Evolutionary conservation across 805 yeast genomes (phyloP), one percentile per base, ranked within the genome.

Genomic region (Kregervanrija pseudodelftensis): DNA sequence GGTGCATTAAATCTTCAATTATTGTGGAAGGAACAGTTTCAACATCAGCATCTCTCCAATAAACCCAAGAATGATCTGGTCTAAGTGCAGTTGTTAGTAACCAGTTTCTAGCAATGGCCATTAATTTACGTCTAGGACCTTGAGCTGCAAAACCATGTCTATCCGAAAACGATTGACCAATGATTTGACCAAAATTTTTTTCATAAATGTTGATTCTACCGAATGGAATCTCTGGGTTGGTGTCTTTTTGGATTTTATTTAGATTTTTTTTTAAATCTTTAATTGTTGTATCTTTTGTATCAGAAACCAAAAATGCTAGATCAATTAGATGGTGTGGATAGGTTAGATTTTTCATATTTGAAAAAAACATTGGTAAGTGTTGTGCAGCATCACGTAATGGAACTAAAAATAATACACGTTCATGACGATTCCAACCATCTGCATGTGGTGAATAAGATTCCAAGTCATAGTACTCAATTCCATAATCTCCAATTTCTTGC

Each of bases 31-130:
- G 95, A 30, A 84, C 79, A 0, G 90, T 81, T 62, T 90, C 96
- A 13, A 91, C 95, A 65, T 91, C 98, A 11, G 93, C 96, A 68
- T 91, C 98, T 65, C 98, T 73, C 98, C 98, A 91, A 63, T 90
- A 89, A 8, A 91, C 96, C 85, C 90, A 89, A 8, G 95, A 80
- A 61, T 91, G 98, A 61, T 91, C 81, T 1, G 98, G 97, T 61
- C 81, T 82, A 41, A 91, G 64, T 1, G 96, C 95, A 8, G 84
- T 88, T 1, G 91, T 70, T 60, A 89, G 77, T 37, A 91, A 68
- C 98, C 98, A 91, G 64, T 91, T 91, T 62, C 98, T 74, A 5
- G 97, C 97, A 47, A 89, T 74, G 4, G 95, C 98, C 98, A 91
- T 91, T 53, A 88, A 73, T 63, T 91, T 91, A 57, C 98, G 73